Conservation (phyloP, 2,329 filamentous ascomycete genomes). For the Chaetomium olivaceum region DNA sequence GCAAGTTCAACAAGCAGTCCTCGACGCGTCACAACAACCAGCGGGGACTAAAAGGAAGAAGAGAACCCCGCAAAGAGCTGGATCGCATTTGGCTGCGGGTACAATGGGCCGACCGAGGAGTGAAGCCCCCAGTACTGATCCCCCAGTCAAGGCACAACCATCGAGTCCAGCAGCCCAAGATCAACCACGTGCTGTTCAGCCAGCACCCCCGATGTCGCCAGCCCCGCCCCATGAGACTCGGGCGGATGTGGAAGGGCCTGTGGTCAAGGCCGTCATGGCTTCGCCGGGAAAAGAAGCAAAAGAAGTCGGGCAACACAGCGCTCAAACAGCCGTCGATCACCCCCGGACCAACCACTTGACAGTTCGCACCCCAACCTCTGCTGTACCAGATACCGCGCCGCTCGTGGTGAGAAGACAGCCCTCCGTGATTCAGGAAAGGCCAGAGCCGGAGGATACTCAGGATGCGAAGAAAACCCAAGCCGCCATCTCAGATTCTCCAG, state of each 20-base stretch:
- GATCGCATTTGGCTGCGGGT: slow-evolving; percentile 52
- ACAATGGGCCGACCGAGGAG: slow-evolving; percentile 55
- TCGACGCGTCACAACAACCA: slow-evolving; percentile 44
- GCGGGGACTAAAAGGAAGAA: slow-evolving; percentile 44
- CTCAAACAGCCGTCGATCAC: slow-evolving; percentile 1
- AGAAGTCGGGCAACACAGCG: slow-evolving; percentile 18
- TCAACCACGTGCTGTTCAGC: slow-evolving; percentile 4
- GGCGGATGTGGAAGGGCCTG: slow-evolving; percentile 29
- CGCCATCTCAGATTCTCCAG: slow-evolving; percentile 36
- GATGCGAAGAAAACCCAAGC: slow-evolving; percentile 15
- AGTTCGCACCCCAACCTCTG: not conserved
- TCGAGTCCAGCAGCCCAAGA: not conserved
- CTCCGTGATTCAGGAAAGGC: slow-evolving; percentile 48
- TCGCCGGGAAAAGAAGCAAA: slow-evolving; percentile 27
- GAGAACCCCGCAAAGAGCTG: slow-evolving; percentile 41
- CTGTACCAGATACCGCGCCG: slow-evolving; percentile 12
- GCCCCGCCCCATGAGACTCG: not conserved
- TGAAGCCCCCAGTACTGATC: slow-evolving; percentile 25
- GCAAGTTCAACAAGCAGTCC: slow-evolving; percentile 46
- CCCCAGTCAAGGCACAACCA: not conserved
- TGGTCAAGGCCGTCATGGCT: slow-evolving; percentile 28
- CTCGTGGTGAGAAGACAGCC: slow-evolving; percentile 41
- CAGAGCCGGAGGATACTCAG: slow-evolving; percentile 34
- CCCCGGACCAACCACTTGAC: slow-evolving; percentile 1
- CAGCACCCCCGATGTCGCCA: slow-evolving; percentile 3